Percentiles rank a stretch among this genome's conserved stretches.
Conservation (phyloP, 192 early-diverging fungal genomes). For the Coemansia sp. region DNA sequence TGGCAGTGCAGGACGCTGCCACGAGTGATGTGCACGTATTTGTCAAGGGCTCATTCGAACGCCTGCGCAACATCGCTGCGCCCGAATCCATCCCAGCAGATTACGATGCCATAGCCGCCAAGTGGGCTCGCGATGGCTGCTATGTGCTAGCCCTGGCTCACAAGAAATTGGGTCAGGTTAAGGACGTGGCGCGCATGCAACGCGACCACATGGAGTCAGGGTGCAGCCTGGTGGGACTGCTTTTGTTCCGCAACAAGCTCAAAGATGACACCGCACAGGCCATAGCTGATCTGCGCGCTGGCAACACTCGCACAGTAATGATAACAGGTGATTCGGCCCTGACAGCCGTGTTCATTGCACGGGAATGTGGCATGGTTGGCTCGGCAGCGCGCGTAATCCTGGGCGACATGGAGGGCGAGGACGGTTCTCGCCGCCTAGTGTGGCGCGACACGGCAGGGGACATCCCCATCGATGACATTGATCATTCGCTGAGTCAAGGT, state of each 20-base stretch:
- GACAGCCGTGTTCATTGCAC: slow-evolving; percentile 76
- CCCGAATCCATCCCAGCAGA: slow-evolving; percentile 56
- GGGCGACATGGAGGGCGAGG: slow-evolving; percentile 58
- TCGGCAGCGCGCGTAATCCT: slow-evolving; percentile 14
- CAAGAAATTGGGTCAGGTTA: slow-evolving; percentile 44
- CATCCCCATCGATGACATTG: slow-evolving; percentile 38
- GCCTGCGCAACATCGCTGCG: slow-evolving; percentile 48
- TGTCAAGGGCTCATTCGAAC: slow-evolving; percentile 60
- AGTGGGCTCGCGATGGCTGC: slow-evolving; percentile 64
- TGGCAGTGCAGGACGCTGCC: slow-evolving; percentile 57
- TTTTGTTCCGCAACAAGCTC: slow-evolving; percentile 80
- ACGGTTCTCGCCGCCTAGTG: slow-evolving; percentile 25
- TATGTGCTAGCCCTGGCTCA: slow-evolving; percentile 76
- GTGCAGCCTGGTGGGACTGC: slow-evolving; percentile 59
- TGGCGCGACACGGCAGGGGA: slow-evolving; percentile 64
- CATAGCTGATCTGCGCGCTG: slow-evolving; percentile 60
- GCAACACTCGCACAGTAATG: slow-evolving; percentile 68
- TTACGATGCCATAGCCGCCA: slow-evolving; percentile 57
- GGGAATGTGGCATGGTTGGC: slow-evolving; percentile 35
- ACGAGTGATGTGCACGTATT: slow-evolving; percentile 56
- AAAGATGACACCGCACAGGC: slow-evolving; percentile 63
- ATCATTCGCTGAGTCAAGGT: neutral
- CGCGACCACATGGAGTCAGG: slow-evolving; percentile 65
- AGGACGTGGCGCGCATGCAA: slow-evolving; percentile 34
- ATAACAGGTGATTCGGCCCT: slow-evolving; percentile 79